Evolutionary conservation across 805 yeast genomes (phyloP).

Genomic region (Saccharomycopsis sp.): DNA sequence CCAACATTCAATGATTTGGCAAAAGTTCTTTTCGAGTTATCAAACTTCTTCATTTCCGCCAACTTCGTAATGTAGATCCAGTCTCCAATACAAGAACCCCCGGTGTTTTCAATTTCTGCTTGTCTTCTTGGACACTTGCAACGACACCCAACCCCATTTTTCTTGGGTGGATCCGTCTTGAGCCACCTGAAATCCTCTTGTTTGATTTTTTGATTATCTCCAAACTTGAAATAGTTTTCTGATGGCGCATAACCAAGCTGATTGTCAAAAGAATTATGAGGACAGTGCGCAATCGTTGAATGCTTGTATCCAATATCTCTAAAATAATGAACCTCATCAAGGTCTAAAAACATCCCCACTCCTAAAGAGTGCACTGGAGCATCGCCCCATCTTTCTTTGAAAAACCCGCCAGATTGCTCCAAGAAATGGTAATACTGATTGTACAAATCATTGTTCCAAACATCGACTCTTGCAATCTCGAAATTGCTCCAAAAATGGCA

Average conservation of each 20-base stretch:
- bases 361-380: conserved; percentile 92
- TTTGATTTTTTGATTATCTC: conserved; percentile 29
- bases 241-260: conserved; percentile 40
- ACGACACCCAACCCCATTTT: conserved; percentile 69
- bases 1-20: conserved; percentile 11
- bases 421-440: conserved; percentile 56
- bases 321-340: conserved; percentile 76
- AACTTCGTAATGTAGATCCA: conserved; percentile 36
- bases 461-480: conserved; percentile 77
- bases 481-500: conserved; percentile 93
- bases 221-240: conserved; percentile 27
- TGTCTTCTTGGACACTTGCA: conserved; percentile 63
- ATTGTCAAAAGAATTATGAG: conserved; percentile 46
- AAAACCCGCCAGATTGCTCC: conserved; percentile 75
- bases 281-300: conserved; percentile 77
- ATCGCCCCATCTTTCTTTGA: conserved; percentile 94
- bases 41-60: conserved; percentile 21
- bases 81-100: conserved; percentile 40
- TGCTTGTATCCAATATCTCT: conserved; percentile 89
- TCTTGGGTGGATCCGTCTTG: conserved; percentile 29
- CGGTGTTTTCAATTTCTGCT: conserved; percentile 48
- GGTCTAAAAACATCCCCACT: conserved; percentile 60
- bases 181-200: conserved; percentile 25
- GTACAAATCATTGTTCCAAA: conserved; percentile 61
- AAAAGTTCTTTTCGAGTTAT: conserved; percentile 12